Evolutionary conservation across 805 yeast genomes (phyloP).

Genomic region (Priceomyces melissophilus): DNA sequence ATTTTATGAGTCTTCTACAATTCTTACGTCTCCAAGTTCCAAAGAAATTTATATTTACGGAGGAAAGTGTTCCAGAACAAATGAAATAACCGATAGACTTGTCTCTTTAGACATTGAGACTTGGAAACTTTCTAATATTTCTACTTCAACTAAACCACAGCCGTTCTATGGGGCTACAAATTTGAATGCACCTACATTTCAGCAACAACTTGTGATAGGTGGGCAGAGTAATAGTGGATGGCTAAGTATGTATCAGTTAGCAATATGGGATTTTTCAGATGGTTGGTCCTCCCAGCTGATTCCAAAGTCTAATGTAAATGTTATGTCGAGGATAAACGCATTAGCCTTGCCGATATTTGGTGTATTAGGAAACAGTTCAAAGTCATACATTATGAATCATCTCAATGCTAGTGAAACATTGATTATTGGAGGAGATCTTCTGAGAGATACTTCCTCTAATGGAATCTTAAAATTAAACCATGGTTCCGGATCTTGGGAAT

Average conservation of each 20-base stretch:
- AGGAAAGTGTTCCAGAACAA: constrained; percentile 33
- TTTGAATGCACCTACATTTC: constrained; percentile 42
- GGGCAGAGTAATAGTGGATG: constrained; percentile 63
- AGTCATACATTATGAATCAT: constrained; percentile 25
- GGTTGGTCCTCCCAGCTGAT: constrained; percentile 59
- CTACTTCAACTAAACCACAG: constrained; percentile 52
- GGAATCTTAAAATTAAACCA: constrained; percentile 37
- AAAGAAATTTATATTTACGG: constrained; percentile 53
- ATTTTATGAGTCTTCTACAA: constrained; percentile 35
- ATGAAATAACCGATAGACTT: constrained; percentile 38
- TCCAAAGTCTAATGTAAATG: constrained; percentile 20
- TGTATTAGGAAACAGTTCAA: constrained; percentile 18
- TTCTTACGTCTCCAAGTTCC: constrained; percentile 37
- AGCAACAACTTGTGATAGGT: constrained; percentile 56
- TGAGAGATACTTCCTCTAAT: constrained; percentile 40
- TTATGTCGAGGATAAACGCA: constrained; percentile 54
- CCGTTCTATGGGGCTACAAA: constrained; percentile 52
- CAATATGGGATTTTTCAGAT: constrained; percentile 64
- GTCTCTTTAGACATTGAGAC: constrained; percentile 40
- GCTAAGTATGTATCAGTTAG: constrained; percentile 71
- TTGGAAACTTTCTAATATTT: constrained; percentile 32
- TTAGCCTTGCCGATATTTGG: constrained; percentile 54
- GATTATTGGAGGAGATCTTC: constrained; percentile 58
- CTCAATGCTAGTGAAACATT: constrained; percentile 41
- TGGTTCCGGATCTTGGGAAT: constrained; percentile 29